A percentile compares a stretch with the other conserved stretches of the same genome.
These are phyloP conservation scores for Thymus quinquecostatus DNA, from an alignment of 257 asterid genomes.

Conservation along the genomic window DNA sequence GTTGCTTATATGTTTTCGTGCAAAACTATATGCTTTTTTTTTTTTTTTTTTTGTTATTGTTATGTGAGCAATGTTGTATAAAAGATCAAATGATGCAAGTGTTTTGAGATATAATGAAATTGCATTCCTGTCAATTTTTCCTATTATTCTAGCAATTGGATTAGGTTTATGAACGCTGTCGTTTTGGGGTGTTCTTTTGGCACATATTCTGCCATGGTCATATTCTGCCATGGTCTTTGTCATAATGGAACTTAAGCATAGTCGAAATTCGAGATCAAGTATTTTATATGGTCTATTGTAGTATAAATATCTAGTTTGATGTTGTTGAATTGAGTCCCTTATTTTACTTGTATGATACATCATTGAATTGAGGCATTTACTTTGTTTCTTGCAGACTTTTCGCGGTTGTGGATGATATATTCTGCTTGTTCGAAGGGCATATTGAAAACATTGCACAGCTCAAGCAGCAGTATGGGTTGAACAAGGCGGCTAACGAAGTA, in stretches of 20 bases:
- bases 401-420: constrained; percentile 84
- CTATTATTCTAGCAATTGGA: neutral
- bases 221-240: neutral
- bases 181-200: neutral
- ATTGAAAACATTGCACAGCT: constrained; percentile 84
- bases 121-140: neutral
- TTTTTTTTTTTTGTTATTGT: neutral
- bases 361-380: neutral
- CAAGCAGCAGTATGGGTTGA: constrained; percentile 91
- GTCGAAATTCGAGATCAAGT: neutral
- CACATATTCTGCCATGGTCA: too few species aligned
- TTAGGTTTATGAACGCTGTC: neutral
- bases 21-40: neutral
- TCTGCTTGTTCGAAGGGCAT: constrained; percentile 96
- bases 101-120: neutral
- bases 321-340: neutral
- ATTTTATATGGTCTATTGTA: neutral
- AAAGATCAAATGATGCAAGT: neutral
- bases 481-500: constrained; percentile 84
- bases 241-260: neutral
- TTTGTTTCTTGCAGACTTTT: constrained; percentile 52
- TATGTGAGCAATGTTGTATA: neutral
- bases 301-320: neutral
- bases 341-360: neutral
- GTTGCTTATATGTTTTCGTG: neutral